Base-by-base conservation (phyloP, 495 filamentous ascomycete genomes). In the Letharia lupina region DNA sequence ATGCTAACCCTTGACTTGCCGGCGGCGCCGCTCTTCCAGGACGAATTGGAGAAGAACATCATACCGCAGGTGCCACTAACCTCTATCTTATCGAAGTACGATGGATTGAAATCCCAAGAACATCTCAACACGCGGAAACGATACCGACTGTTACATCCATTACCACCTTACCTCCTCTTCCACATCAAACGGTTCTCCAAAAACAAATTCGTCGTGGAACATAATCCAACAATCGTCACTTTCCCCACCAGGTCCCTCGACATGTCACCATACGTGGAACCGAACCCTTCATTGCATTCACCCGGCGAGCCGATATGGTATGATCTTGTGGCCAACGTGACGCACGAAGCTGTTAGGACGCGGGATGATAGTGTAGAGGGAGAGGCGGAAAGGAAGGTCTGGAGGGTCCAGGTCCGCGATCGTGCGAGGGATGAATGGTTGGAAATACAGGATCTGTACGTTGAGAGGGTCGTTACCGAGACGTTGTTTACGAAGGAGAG, bases 161-260 rank as follows among this genome's bases (percentile, higher is more conserved):
- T 98, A 0, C 94, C 94, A 0, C 95, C 93, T 2, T 98, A 88
- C 71, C 83, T 98, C 23, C 80, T 95, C 45, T 93, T 98, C 79
- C 93, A 98, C 77, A 87, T 99, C 80, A 98, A 98, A 76, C 90
- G 94, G 50, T 99, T 99, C 83, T 89, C 85, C 71, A 84, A 87
- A 65, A 99, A 99, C 80, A 93, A 96, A 68, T 98, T 98, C 75
- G 91, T 98, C 40, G 80, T 86, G 5, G 95, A 99, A 77, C 89
- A 94, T 44, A 99, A 98, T 76, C 94, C 93, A 7, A 98, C 95
- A 0, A 99, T 99, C 73, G 94, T 99, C 64, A 97, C 93, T 12
- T 97, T 98, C 77, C 89, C 90, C 64, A 77, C 80, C 15, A 83
- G 88, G 65, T 86, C 85, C 37, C 84, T 99, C 20, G 91, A 99